Conservation (phyloP, 2,329 filamentous ascomycete species). For the Trichoderma sp. region DNA sequence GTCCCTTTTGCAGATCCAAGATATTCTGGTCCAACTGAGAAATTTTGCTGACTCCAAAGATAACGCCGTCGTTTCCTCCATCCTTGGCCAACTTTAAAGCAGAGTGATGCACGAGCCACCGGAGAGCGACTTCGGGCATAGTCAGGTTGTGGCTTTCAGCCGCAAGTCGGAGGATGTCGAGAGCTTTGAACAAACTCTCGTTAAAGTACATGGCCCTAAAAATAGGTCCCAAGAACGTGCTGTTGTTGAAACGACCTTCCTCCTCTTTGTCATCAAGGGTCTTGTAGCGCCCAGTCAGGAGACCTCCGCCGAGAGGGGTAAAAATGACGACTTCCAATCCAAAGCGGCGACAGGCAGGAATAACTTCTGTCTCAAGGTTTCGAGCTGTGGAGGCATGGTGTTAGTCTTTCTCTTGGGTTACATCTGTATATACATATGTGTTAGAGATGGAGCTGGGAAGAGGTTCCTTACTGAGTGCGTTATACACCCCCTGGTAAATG, state of each 20-base stretch:
- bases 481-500: conserved; percentile 79
- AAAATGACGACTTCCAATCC: conserved; percentile 14
- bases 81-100: conserved; percentile 38
- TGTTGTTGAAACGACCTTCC: neutral
- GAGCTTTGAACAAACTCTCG: conserved; percentile 54
- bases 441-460: neutral
- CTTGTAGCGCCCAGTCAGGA: conserved; percentile 8
- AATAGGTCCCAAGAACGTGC: neutral
- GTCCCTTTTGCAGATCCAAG: conserved; percentile 54
- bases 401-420: neutral
- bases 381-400: conserved; percentile 38
- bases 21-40: conserved; percentile 52
- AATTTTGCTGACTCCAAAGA: conserved; percentile 50
- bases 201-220: conserved; percentile 54
- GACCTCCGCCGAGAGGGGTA: conserved; percentile 9
- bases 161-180: conserved; percentile 61
- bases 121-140: conserved; percentile 64
- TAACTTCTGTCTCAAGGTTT: conserved; percentile 65
- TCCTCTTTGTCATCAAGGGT: neutral
- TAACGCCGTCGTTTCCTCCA: conserved; percentile 45
- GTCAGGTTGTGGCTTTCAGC: conserved; percentile 62
- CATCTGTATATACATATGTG: neutral
- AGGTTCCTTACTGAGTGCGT: conserved; percentile 52
- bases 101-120: conserved; percentile 68
- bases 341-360: conserved; percentile 46